These are phyloP conservation scores for Solanum dulcamara DNA, from an alignment of 257 asterid species.

Conservation along the genomic window DNA sequence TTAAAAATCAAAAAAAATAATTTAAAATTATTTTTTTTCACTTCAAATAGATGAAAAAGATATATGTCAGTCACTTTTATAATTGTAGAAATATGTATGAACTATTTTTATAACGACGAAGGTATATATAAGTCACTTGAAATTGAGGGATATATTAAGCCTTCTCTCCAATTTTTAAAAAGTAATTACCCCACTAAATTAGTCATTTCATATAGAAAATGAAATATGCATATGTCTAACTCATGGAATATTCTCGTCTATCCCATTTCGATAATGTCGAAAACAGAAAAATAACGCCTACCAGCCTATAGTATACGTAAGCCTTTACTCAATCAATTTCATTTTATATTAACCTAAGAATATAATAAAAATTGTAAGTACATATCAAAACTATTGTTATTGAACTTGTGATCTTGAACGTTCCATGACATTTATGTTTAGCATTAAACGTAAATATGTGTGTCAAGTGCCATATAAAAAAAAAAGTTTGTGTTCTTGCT, in stretches of 20 bases:
- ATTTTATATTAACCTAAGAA: not conserved
- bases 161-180: no score
- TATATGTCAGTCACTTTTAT: no score
- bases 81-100: no score
- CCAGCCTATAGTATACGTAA: not conserved
- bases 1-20: no score
- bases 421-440: not conserved
- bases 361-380: no score
- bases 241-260: not conserved
- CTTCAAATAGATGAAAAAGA: no score
- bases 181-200: no score
- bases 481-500: not conserved
- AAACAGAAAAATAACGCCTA: not conserved
- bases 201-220: no score
- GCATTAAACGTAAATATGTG: not conserved
- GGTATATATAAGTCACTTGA: no score
- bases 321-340: not conserved
- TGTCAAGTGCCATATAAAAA: not conserved
- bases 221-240: not conserved
- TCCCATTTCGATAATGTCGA: not conserved
- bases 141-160: no score
- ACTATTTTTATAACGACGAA: no score
- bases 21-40: no score
- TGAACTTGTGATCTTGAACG: not conserved
- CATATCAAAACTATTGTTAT: not conserved